Conservation (phyloP, 306 rosid genomes). For the Hippophae gyantsensis region DNA sequence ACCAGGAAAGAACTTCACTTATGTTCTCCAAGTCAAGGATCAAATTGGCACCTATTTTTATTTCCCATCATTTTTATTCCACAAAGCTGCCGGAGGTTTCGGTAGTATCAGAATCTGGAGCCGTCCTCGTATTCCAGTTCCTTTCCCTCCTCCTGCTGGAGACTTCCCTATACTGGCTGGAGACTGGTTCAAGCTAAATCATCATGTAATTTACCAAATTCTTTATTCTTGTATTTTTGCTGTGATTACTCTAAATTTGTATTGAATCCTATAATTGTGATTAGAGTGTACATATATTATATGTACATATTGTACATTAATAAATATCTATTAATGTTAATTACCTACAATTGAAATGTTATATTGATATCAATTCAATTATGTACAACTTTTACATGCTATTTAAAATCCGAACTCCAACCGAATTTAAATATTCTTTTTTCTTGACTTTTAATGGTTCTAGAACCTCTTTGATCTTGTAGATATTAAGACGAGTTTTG, state of each 20-base stretch:
- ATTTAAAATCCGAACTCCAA: no score
- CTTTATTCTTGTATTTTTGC: background rate
- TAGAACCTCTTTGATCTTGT: slow-evolving; percentile 6
- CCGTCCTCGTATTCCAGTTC: slow-evolving; percentile 86
- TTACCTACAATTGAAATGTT: no score
- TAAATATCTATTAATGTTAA: no score
- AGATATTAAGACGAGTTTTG: slow-evolving; percentile 59
- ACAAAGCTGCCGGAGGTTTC: slow-evolving; percentile 69
- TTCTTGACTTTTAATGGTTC: background rate
- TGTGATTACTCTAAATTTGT: background rate
- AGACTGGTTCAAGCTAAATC: slow-evolving; percentile 78
- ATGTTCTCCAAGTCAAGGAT: slow-evolving; percentile 45
- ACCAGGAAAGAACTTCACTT: slow-evolving; percentile 55
- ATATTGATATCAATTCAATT: no score
- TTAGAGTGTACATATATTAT: no score
- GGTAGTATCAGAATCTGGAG: slow-evolving; percentile 81
- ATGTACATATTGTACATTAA: no score
- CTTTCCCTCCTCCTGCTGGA: slow-evolving; percentile 84
- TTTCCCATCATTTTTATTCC: slow-evolving; percentile 55
- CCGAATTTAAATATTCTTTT: background rate
- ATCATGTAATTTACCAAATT: slow-evolving; percentile 29
- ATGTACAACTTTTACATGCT: no score
- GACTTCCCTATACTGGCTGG: slow-evolving; percentile 77
- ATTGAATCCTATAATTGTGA: no score
- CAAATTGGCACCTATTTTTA: slow-evolving; percentile 62